phyloP scores from a whole-genome alignment of 225 moss, liverwort and hornwort species.

The Pseudoscleropodium purum region DNA sequence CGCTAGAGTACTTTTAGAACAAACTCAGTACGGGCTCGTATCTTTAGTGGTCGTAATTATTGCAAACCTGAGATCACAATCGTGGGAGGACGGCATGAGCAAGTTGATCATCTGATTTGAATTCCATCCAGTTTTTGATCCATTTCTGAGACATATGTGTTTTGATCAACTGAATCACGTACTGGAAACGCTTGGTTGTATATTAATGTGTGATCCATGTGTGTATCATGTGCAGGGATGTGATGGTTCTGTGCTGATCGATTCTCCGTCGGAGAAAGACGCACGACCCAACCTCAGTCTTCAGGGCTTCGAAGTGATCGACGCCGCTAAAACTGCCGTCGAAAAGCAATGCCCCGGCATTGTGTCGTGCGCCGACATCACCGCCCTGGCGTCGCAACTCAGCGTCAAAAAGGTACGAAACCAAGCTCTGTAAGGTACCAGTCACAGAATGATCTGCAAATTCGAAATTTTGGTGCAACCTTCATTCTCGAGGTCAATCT shows the following conservation, averaged over 20 bases:
- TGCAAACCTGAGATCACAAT: neutral
- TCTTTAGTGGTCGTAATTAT: too few species aligned
- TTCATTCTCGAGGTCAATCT: neutral
- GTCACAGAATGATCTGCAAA: too few species aligned
- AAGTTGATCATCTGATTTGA: neutral
- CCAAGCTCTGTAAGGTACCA: rapidly evolving
- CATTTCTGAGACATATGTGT: too few species aligned
- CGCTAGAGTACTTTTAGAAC: neutral
- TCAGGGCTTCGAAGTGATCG: constrained; percentile 39
- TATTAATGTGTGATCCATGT: neutral
- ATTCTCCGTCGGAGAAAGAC: constrained; percentile 35
- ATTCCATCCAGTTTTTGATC: too few species aligned
- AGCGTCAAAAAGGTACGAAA: constrained; percentile 17
- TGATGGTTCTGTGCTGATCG: constrained; percentile 42
- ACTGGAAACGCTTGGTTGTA: neutral
- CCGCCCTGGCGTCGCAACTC: constrained; percentile 31
- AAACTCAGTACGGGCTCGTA: neutral
- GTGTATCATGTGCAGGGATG: constrained; percentile 17
- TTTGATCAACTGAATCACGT: too few species aligned
- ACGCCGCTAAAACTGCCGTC: constrained; percentile 21
- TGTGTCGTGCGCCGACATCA: constrained; percentile 42
- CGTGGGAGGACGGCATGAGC: neutral
- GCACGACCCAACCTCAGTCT: constrained; percentile 28
- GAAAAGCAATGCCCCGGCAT: constrained; percentile 21
- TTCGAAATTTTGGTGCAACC: neutral